phyloP scores from a whole-genome alignment of 140 eudicot species.

The Anethum foeniculum region DNA sequence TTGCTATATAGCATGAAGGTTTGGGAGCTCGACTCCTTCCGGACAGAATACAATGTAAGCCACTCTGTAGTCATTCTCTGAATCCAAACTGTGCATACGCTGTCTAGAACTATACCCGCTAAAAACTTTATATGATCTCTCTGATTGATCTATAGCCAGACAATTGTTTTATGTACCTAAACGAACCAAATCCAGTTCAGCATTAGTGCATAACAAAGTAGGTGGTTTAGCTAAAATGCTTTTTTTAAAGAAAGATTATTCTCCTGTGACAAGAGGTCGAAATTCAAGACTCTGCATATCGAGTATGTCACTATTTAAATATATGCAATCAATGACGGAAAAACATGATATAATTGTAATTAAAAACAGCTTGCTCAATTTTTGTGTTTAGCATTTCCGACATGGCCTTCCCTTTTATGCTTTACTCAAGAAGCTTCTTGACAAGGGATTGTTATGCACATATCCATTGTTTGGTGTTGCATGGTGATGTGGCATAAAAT shows the following conservation, averaged over 20 bases:
- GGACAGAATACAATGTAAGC: constrained; percentile 49
- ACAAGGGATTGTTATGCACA: too few species aligned
- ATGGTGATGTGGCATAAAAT: too few species aligned
- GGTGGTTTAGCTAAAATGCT: not conserved
- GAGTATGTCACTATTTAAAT: too few species aligned
- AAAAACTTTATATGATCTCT: constrained; percentile 79
- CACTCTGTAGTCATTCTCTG: constrained; percentile 32
- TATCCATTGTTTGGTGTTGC: too few species aligned
- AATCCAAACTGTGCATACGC: constrained; percentile 48
- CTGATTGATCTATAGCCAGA: constrained; percentile 76
- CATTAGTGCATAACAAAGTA: too few species aligned
- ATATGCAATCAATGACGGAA: not conserved
- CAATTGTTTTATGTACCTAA: constrained; percentile 74
- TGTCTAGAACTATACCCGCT: constrained; percentile 88
- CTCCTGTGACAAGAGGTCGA: not conserved
- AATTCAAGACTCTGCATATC: not conserved
- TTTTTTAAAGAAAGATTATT: too few species aligned
- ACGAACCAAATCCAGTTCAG: not conserved
- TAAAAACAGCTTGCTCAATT: not conserved
- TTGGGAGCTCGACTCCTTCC: constrained; percentile 43
- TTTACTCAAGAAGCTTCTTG: too few species aligned
- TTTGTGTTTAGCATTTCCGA: not conserved
- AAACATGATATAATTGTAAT: too few species aligned
- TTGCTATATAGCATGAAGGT: constrained; percentile 53
- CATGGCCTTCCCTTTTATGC: too few species aligned